Base-by-base conservation (phyloP, 23 red algal species). In the Gracilaria domingensis region DNA sequence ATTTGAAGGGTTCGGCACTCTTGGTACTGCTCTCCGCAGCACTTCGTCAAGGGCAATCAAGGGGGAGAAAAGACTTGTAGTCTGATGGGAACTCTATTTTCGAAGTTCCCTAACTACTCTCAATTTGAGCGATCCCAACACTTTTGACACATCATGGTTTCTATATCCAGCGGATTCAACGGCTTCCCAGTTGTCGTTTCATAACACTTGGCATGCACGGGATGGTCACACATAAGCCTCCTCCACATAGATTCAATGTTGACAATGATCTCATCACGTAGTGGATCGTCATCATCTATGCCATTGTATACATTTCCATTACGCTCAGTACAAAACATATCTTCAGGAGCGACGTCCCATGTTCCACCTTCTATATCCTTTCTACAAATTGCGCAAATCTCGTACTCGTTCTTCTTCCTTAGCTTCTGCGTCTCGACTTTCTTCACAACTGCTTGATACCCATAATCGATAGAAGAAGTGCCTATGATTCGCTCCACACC, bases 351-450 rank as follows among this genome's bases (percentile, higher is more conserved):
- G 12, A 37, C 23, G 28, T 77, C 34, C 72, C 72, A 77, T 69
- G 64, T 69, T 39, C 45, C 72, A 13, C 45, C 45, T 50, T 77
- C 72, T 77, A 77, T 77, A 30, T 25, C 72, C 21, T 29, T 45
- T 14, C 23, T 13, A 30, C 72, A 77, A 29, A 77, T 77, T 24
- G 39, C 72, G 32, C 72, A 77, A 7, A 28, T 77, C 18, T 45
- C 72, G 45, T 77, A 77, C n/a, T 49, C 72, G 45, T 77, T 77
- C 72, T 77, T 77, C 45, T 67, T 67, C 28, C 8, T 51, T n/a
- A n/a, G n/a, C 26, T 50, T 77, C 42, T 30, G 23, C 12, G 12
- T 30, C 11, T 49, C 72, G 1, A 49, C 40, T 50, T 50, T 77
- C 8, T 77, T 51, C n/a, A 30, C 26, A 49, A 30, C 23, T 11